These are phyloP conservation scores for Exophiala alcalophila DNA, from an alignment of 2,329 filamentous ascomycete genomes.

Conservation along the genomic window DNA sequence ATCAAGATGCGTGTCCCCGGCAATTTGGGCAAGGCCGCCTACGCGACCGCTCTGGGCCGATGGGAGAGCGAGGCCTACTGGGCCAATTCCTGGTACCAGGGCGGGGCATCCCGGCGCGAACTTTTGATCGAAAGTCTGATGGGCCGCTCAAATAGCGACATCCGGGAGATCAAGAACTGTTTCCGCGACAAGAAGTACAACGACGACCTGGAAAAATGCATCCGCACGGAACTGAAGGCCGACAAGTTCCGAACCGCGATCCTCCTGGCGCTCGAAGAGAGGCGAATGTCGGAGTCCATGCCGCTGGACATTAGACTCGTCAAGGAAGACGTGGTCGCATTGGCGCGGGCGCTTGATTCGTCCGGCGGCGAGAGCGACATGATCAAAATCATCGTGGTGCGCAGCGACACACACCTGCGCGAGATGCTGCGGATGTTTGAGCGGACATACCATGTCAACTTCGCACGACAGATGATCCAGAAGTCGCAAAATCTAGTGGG, in stretches of 20 bases:
- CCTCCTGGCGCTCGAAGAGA: constrained; percentile 75
- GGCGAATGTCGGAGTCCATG: constrained; percentile 77
- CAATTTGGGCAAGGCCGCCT: constrained; percentile 84
- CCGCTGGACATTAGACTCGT: constrained; percentile 61
- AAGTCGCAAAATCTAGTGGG: constrained; percentile 92
- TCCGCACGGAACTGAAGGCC: constrained; percentile 88
- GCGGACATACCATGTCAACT: constrained; percentile 69
- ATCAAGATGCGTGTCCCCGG: constrained; percentile 45
- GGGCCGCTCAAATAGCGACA: constrained; percentile 84
- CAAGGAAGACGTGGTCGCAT: constrained; percentile 67
- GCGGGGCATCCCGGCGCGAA: constrained; percentile 77
- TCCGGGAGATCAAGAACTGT: constrained; percentile 77
- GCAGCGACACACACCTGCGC: constrained; percentile 77
- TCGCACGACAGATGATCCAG: constrained; percentile 79
- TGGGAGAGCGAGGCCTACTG: constrained; percentile 97
- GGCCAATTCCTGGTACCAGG: constrained; percentile 97
- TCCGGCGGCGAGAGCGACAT: constrained; percentile 85
- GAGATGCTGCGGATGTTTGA: constrained; percentile 79
- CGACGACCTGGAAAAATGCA: constrained; percentile 76
- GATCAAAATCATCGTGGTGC: constrained; percentile 75
- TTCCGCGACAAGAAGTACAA: constrained; percentile 91
- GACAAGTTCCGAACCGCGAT: constrained; percentile 95
- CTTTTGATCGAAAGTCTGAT: constrained; percentile 90
- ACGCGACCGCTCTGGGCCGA: constrained; percentile 79
- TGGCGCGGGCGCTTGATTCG: constrained; percentile 68